Conservation (phyloP, 2,329 filamentous ascomycete species). For the Diaporthe humulicola region DNA sequence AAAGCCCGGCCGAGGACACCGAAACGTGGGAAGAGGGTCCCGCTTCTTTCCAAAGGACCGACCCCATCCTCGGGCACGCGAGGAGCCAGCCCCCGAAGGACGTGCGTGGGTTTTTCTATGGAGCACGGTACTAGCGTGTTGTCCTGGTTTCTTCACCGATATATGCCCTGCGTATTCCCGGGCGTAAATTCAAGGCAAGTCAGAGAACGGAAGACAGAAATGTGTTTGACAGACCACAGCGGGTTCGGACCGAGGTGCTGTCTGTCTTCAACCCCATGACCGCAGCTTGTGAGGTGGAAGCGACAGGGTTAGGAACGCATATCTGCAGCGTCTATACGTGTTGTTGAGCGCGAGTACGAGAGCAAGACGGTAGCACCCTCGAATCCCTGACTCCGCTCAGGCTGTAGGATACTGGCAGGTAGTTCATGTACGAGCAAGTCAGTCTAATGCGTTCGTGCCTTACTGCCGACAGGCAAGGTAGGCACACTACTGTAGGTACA, state of each 20-base stretch:
- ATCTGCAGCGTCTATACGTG: no score
- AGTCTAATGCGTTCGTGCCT: neutral
- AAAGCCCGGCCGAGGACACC: neutral
- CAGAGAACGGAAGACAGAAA: neutral
- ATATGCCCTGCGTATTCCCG: neutral
- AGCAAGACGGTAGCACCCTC: no score
- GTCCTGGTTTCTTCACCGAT: neutral
- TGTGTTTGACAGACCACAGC: neutral
- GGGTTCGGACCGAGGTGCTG: neutral
- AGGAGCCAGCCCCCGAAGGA: constrained; percentile 4
- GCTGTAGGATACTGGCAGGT: neutral
- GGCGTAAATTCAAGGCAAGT: no score
- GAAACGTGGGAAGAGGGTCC: neutral
- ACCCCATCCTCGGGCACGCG: neutral
- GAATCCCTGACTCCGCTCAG: neutral
- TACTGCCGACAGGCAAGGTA: neutral
- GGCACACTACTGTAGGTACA: neutral
- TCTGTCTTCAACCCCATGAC: no score
- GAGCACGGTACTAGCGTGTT: neutral
- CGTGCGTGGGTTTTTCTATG: neutral
- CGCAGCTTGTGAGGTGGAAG: no score
- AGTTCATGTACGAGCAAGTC: neutral
- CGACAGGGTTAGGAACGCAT: no score
- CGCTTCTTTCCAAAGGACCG: neutral
- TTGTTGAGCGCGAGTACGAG: no score